Evolutionary conservation across 2,329 filamentous ascomycete genomes (phyloP), one percentile per base, ranked within the genome.

Genomic region (Venturia aucupariae): DNA sequence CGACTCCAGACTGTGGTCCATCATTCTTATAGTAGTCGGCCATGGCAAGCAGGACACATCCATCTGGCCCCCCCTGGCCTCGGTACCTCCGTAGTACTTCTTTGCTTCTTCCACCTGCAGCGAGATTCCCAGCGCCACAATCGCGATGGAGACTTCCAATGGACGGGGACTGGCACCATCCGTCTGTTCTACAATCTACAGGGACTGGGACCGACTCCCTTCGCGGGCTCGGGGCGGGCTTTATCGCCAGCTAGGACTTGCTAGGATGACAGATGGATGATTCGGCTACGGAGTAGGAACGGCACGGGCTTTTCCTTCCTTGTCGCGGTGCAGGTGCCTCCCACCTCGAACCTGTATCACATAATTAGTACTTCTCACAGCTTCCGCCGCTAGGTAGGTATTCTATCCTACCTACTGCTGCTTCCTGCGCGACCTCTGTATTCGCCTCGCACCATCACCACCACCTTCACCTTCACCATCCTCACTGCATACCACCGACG

Each of bases 401-500:
- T 62, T n/a, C n/a, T 42, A 38, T 41, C 19, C 62, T 46, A 19
- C 19, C 62, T 46, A 19, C 42, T 24, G 46, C 46, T 51, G 22
- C 27, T 10, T 51, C 46, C 22, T 27, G 46, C 46, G 46, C 46
- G 35, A 32, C 51, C 10, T 38, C 35, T 57, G 15, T n/a, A n/a
- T n/a, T n/a, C n/a, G n/a, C n/a, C n/a, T n/a, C n/a, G n/a, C n/a
- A n/a, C 51, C 30, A 30, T 57, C 22, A 32, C 11, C 27, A 35
- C n/a, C 30, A 27, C 22, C 10, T 22, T 17, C 46, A 51, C 27
- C 35, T 15, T n/a, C 65, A 63, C 22, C 22, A 48, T 39, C 24
- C 22, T 66, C 68, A 30, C 22, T 57, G 32, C n/a, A 27, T 30
- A 48, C 38, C 8, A 42, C 24, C 32, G 59, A 19, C 30, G 42